These are phyloP conservation scores for Metschnikowia baotianmanensis DNA, from an alignment of 805 yeast genomes.

Conservation along the genomic window DNA sequence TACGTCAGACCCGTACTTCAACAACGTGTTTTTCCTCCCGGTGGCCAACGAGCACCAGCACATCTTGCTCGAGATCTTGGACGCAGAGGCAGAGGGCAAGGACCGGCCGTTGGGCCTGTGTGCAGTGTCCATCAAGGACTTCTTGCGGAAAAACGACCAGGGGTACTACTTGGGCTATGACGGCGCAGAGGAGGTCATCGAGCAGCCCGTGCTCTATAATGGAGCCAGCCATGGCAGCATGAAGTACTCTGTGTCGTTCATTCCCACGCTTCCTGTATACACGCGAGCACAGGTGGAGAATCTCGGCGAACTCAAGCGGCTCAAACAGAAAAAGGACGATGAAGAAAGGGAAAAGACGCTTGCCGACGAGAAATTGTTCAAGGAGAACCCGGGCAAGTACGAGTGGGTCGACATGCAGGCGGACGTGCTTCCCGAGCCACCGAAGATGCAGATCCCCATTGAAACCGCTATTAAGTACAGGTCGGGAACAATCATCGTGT, in stretches of 20 bases:
- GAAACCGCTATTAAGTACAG: conserved; percentile 53
- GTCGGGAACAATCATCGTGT: conserved; percentile 62
- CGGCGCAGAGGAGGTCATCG: conserved; percentile 47
- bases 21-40: conserved; percentile 60
- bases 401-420: conserved; percentile 58
- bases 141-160: conserved; percentile 45
- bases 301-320: conserved; percentile 41
- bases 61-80: conserved; percentile 57
- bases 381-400: conserved; percentile 57
- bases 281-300: conserved; percentile 54
- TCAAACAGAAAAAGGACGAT: conserved; percentile 31
- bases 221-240: conserved; percentile 47
- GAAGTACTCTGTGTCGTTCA: conserved; percentile 55
- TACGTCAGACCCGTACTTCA: conserved; percentile 55
- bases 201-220: conserved; percentile 41
- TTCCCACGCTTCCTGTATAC: conserved; percentile 64
- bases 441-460: conserved; percentile 46
- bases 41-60: conserved; percentile 59
- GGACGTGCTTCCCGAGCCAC: conserved; percentile 31
- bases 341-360: conserved; percentile 44
- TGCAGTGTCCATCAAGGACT: conserved; percentile 48
- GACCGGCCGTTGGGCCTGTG: conserved; percentile 65
- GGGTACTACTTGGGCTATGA: conserved; percentile 51
- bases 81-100: conserved; percentile 60
- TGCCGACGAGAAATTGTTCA: conserved; percentile 47